These are phyloP conservation scores for Thymus mandschuricus DNA, from an alignment of 257 asterid genomes.

Conservation along the genomic window DNA sequence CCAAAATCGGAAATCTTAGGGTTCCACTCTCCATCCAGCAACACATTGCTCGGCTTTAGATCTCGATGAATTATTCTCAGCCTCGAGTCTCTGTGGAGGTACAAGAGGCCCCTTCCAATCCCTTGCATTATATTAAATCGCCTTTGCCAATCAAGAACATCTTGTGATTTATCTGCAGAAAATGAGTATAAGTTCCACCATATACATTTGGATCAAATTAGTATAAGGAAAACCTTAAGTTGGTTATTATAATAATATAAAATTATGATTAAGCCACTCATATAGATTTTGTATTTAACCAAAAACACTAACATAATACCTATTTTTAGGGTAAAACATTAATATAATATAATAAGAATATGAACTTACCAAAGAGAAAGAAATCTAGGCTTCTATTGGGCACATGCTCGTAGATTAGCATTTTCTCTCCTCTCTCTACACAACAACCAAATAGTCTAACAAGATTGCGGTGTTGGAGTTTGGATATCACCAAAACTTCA, in stretches of 20 bases:
- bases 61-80: constrained; percentile 48
- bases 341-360: too few species aligned
- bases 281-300: too few species aligned
- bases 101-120: constrained; percentile 48
- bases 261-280: too few species aligned
- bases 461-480: constrained; percentile 55
- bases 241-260: too few species aligned
- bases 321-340: too few species aligned
- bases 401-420: constrained; percentile 48
- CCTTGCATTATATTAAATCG: constrained; percentile 46
- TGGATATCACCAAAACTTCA: constrained; percentile 49
- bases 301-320: too few species aligned
- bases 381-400: constrained; percentile 49
- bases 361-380: constrained; percentile 43
- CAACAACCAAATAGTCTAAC: constrained; percentile 46
- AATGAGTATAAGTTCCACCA: too few species aligned
- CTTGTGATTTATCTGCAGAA: constrained; percentile 22
- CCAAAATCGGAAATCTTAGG: constrained; percentile 59
- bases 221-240: too few species aligned
- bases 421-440: constrained; percentile 48
- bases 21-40: constrained; percentile 42
- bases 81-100: constrained; percentile 52
- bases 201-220: too few species aligned
- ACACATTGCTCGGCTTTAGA: constrained; percentile 45
- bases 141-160: constrained; percentile 43